Evolutionary conservation across 2,329 filamentous ascomycete genomes (phyloP).

Genomic region (Cladophialophora immunda): DNA sequence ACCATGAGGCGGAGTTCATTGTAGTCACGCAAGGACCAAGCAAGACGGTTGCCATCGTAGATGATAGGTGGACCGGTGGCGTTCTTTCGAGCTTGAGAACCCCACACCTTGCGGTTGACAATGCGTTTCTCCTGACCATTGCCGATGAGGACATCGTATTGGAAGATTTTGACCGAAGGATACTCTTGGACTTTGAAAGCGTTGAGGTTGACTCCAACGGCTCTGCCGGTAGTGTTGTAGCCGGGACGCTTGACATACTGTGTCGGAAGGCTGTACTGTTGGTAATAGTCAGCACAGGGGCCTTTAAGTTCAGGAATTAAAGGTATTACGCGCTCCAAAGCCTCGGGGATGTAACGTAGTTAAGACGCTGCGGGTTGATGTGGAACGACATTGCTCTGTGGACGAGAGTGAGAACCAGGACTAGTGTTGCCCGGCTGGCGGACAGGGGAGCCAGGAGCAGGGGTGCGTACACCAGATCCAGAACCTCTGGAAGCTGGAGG

Average conservation of each 20-base stretch:
- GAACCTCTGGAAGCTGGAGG: constrained; percentile 12
- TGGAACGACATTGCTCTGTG: background rate
- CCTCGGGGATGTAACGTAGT: background rate
- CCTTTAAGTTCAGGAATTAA: constrained; percentile 43
- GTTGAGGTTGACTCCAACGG: constrained; percentile 71
- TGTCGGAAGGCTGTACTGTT: constrained; percentile 47
- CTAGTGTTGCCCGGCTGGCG: background rate
- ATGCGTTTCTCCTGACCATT: constrained; percentile 70
- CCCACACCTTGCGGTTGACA: constrained; percentile 80
- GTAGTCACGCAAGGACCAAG: constrained; percentile 67
- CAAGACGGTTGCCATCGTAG: constrained; percentile 83
- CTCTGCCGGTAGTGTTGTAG: constrained; percentile 67
- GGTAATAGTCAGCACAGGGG: constrained; percentile 43
- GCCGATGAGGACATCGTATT: constrained; percentile 81
- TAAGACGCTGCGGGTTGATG: background rate
- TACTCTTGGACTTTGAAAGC: constrained; percentile 74
- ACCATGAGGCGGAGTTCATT: constrained; percentile 66
- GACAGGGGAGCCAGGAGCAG: background rate
- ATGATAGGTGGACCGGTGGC: constrained; percentile 70
- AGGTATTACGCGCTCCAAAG: background rate
- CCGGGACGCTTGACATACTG: constrained; percentile 58
- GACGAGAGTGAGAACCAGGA: background rate
- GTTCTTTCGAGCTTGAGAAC: constrained; percentile 66
- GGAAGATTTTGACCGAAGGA: constrained; percentile 71
- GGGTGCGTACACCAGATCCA: background rate